These are phyloP conservation scores for Epichloe glyceriae DNA, from an alignment of 2,329 filamentous ascomycete species.

Conservation along the genomic window DNA sequence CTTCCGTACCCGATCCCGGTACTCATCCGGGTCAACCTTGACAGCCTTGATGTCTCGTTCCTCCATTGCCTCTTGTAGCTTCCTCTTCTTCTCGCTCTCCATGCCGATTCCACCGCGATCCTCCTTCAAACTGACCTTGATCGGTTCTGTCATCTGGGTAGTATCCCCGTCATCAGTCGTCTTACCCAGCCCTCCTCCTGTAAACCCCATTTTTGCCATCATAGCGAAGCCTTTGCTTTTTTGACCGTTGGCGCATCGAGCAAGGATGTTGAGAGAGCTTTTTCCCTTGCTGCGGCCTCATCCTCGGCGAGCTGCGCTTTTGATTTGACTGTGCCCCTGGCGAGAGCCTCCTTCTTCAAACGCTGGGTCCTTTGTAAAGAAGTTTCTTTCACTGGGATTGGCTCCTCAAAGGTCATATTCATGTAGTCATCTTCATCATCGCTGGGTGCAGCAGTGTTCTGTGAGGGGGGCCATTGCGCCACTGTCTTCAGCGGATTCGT, in stretches of 20 bases:
- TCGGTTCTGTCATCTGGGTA: slow-evolving; percentile 46
- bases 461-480: background rate
- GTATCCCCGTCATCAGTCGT: slow-evolving; percentile 33
- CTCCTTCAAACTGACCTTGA: slow-evolving; percentile 64
- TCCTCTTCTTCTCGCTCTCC: slow-evolving; percentile 72
- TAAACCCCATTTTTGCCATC: slow-evolving; percentile 95
- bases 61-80: slow-evolving; percentile 49
- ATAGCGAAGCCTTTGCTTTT: slow-evolving; percentile 81
- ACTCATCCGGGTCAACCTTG: slow-evolving; percentile 54
- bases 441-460: slow-evolving; percentile 6
- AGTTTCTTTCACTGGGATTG: slow-evolving; percentile 39
- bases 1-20: slow-evolving; percentile 55
- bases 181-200: slow-evolving; percentile 59
- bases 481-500: background rate
- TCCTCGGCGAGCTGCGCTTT: slow-evolving; percentile 73
- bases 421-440: slow-evolving; percentile 77
- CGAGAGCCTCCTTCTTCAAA: slow-evolving; percentile 51
- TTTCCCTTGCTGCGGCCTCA: slow-evolving; percentile 59
- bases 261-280: slow-evolving; percentile 61
- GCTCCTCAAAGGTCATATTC: slow-evolving; percentile 78
- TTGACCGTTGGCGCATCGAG: slow-evolving; percentile 43
- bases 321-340: slow-evolving; percentile 56
- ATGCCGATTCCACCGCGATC: slow-evolving; percentile 73
- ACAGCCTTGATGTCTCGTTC: slow-evolving; percentile 44
- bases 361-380: slow-evolving; percentile 42